phyloP scores from a whole-genome alignment of 1,284 basidiomycete genomes.

The Irpex rosettiformis region DNA sequence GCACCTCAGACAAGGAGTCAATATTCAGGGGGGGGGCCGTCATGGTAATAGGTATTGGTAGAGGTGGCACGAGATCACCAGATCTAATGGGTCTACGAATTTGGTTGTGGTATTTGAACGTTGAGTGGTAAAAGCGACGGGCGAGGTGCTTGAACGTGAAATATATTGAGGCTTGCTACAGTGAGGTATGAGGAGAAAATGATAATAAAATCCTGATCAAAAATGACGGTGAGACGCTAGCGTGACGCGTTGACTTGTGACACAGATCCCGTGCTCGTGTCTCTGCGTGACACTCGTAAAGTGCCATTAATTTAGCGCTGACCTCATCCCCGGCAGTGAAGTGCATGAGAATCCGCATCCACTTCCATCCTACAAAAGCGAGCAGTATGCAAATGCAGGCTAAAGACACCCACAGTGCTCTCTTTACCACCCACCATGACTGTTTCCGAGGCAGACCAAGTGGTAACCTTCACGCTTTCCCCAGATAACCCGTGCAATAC shows the following conservation, averaged over 20 bases:
- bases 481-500: conserved; percentile 44
- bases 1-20: no score
- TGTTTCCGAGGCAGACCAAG: neutral
- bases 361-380: neutral
- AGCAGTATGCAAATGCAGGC: neutral
- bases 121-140: no score
- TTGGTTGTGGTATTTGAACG: no score
- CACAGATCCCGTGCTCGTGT: neutral
- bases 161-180: no score
- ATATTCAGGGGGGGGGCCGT: no score
- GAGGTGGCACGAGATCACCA: no score
- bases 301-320: neutral
- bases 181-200: no score
- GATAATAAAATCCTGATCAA: no score
- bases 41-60: no score
- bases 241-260: neutral
- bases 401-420: neutral
- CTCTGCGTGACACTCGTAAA: neutral
- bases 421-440: neutral
- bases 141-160: no score
- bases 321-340: neutral
- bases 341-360: neutral
- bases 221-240: no score
- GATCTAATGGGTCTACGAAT: no score
- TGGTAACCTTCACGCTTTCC: conserved; percentile 29